Evolutionary conservation across 2,329 filamentous ascomycete species (phyloP), one percentile per base, ranked within the genome.

Genomic region (Colletotrichum sp.): DNA sequence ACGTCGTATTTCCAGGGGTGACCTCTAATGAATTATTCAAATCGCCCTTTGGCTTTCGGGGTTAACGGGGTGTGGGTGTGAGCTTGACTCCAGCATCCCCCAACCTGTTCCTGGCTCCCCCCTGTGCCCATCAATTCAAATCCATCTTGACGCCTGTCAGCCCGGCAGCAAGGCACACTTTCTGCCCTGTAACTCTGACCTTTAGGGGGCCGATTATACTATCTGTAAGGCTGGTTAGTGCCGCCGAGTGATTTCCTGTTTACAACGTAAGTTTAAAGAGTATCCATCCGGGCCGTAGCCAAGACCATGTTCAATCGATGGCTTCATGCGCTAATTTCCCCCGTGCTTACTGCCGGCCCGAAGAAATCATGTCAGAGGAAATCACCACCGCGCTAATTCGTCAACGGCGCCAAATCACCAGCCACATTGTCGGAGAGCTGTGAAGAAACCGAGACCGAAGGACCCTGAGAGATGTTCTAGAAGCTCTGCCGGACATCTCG

Each of bases 161-260:
- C 26, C 59, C 28, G n/a, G 39, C n/a, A 55, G 67, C 32, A 74
- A 65, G 67, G 67, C 72, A 59, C n/a, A 74, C 67, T 71, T 74
- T 9, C 26, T 18, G 39, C 30, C 16, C 13, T n/a, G 49, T 24
- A 39, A n/a, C 28, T 52, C 44, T 52, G n/a, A 6, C 18, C 65
- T 39, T 12, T 34, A 21, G 32, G 52, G 16, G 18, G 55, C 34
- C 24, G 44, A 26, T 15, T 30, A 4, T 57, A 64, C 65, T 63
- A 30, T 57, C 18, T 55, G 30, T 70, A 73, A 64, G 57, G 71
- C 71, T 70, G 32, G 36, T 12, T 49, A 18, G 28, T 32, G 44
- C 1, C 44, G n/a, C 57, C 36, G 57, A 55, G 24, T 52, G 32
- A 5, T 21, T 62, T 62, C 59, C 59, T 24, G 28, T 64, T 34